Evolutionary conservation across 805 yeast genomes (phyloP).

Genomic region (Saccharomycopsis oosterbeekiorum): DNA sequence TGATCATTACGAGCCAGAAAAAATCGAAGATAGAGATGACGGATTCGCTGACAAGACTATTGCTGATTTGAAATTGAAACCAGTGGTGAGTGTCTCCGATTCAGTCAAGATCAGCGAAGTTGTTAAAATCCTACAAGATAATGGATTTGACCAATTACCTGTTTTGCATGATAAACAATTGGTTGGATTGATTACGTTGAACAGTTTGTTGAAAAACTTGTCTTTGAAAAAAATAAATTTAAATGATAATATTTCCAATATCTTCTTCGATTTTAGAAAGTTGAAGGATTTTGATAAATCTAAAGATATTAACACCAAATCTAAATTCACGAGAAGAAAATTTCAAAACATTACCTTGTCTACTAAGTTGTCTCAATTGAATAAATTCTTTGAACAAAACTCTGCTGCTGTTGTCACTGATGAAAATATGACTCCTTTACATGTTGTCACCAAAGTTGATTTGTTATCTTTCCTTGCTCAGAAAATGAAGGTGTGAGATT

Average conservation of each 20-base stretch:
- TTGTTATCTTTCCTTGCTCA: slow-evolving; percentile 39
- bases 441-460: slow-evolving; percentile 83
- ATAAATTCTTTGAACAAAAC: slow-evolving; percentile 73
- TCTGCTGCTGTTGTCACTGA: slow-evolving; percentile 80
- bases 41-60: slow-evolving; percentile 41
- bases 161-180: slow-evolving; percentile 55
- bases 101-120: slow-evolving; percentile 53
- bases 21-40: slow-evolving; percentile 16
- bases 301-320: slow-evolving; percentile 49
- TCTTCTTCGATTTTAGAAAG: slow-evolving; percentile 67
- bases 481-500: not conserved
- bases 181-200: slow-evolving; percentile 67
- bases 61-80: slow-evolving; percentile 61
- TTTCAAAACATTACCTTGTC: slow-evolving; percentile 57
- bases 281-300: slow-evolving; percentile 55
- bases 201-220: slow-evolving; percentile 56
- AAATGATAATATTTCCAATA: slow-evolving; percentile 45
- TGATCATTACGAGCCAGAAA: slow-evolving; percentile 40
- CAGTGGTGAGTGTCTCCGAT: slow-evolving; percentile 65
- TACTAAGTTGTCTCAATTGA: slow-evolving; percentile 58
- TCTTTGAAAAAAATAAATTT: slow-evolving; percentile 50
- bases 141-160: slow-evolving; percentile 81
- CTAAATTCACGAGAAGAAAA: slow-evolving; percentile 39
- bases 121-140: slow-evolving; percentile 56
- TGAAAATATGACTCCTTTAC: slow-evolving; percentile 57